Evolutionary conservation across 2,329 filamentous ascomycete genomes (phyloP).

Genomic region (Zalaria obscura): DNA sequence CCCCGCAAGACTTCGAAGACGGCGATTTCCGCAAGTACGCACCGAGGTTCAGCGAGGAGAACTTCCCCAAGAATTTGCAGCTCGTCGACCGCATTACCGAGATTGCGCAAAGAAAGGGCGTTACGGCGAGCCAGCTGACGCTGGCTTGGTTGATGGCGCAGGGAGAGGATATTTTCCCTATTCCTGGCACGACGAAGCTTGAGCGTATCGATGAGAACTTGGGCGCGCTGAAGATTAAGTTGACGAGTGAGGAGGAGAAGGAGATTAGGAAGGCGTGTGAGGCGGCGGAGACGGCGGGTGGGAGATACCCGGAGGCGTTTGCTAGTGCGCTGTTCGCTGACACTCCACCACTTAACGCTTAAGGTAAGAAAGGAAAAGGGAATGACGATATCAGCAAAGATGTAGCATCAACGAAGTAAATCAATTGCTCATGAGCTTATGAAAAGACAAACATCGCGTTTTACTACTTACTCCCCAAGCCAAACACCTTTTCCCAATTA

Average conservation of each 20-base stretch:
- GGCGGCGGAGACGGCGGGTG: slow-evolving; percentile 19
- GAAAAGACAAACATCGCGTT: too few species aligned
- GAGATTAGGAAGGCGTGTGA: slow-evolving; percentile 22
- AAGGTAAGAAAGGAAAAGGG: too few species aligned
- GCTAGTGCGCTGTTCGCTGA: slow-evolving; percentile 22
- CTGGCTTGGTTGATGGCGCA: slow-evolving; percentile 51
- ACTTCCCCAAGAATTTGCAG: slow-evolving; percentile 41
- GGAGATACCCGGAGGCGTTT: slow-evolving; percentile 24
- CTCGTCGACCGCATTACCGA: slow-evolving; percentile 36
- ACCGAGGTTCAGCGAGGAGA: slow-evolving; percentile 37
- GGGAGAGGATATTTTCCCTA: slow-evolving; percentile 44
- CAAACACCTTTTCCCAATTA: not conserved
- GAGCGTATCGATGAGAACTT: slow-evolving; percentile 32
- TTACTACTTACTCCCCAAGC: too few species aligned
- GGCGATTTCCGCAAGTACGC: slow-evolving; percentile 32
- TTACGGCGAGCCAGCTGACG: slow-evolving; percentile 42
- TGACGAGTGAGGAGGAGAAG: slow-evolving; percentile 21
- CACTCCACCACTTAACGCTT: slow-evolving; percentile 17
- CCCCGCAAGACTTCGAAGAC: slow-evolving; percentile 31
- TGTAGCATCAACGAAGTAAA: too few species aligned
- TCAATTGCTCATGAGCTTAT: too few species aligned
- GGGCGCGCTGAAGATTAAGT: slow-evolving; percentile 19
- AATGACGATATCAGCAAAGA: too few species aligned
- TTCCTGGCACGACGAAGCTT: slow-evolving; percentile 34
- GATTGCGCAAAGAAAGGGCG: slow-evolving; percentile 39